Base-by-base conservation (phyloP, 140 eudicot genomes). In the Stevia rebaudiana region DNA sequence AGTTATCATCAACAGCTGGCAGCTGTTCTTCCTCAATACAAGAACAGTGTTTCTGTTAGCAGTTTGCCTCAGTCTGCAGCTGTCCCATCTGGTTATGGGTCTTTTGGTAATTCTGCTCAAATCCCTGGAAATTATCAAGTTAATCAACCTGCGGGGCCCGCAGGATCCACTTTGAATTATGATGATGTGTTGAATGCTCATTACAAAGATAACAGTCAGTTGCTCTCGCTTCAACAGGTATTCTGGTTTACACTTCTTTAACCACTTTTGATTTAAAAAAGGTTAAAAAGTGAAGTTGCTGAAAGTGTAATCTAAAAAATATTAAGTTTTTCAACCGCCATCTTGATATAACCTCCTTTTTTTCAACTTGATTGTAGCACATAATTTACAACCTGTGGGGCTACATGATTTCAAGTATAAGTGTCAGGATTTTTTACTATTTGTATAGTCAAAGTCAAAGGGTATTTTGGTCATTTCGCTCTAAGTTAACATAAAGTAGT, bases 161-260 rank as follows among this genome's bases (percentile, higher is more conserved):
- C 89, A 2, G 90, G 90, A 17, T 78, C 97, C 6, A 65, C 72
- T 42, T 21, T 92, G 44, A 68, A 80, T 49, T 92, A 88, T 76
- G 98, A 92, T 64, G 98, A 92, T 62, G 77, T 83, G 25, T 57
- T 81, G 66, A 88, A 83, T 37, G 80, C 90, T 49, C 98, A 83
- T 75, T 92, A 85, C 81, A 92, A 85, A 78, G 98, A 92, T 31
- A 78, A 13, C 52, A 81, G 66, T 70, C 94, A 87, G 51, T 61
- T 86, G 74, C 78, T 81, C 44, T 80, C 96, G 12, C 94, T 83
- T 61, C 96, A 83, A 67, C 96, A 85, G 81, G 98, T 91, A 91
- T 51, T 6, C 25, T 39, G 1, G 28, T 51, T 62, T 11, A 17
- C 3, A 1, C 35, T 40, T 33, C 30, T 17, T 13, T 31, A 28